A percentile compares a stretch with the other conserved stretches of the same genome.
Conservation (phyloP, 139 green algal species). For the Volvox africanus region DNA sequence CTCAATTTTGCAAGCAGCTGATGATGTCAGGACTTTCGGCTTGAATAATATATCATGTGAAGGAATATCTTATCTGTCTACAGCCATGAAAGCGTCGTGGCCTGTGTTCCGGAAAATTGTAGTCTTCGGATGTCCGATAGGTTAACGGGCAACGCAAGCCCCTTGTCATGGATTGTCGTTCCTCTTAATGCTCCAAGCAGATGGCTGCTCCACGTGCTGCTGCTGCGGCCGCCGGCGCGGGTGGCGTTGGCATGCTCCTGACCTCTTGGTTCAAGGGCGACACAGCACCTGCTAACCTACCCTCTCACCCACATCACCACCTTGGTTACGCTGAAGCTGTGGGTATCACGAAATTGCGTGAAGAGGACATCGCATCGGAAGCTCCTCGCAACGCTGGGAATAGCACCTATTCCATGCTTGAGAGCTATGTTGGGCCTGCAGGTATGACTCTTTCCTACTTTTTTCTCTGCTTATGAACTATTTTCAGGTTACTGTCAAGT, state of each 20-base stretch:
- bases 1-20: neutral
- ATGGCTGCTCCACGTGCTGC: slow-evolving; percentile 22
- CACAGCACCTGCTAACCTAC: neutral
- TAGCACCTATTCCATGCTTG: neutral
- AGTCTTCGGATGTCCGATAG: neutral
- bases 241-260: slow-evolving; percentile 23
- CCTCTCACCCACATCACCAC: slow-evolving; percentile 28
- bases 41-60: neutral
- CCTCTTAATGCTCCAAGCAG: neutral
- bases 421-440: slow-evolving; percentile 30
- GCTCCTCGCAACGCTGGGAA: slow-evolving; percentile 2
- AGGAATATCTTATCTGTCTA: neutral
- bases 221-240: slow-evolving; percentile 5
- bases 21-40: neutral
- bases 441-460: neutral
- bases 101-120: neutral
- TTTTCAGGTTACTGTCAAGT: no score
- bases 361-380: neutral
- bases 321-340: slow-evolving; percentile 8
- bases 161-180: neutral
- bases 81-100: neutral
- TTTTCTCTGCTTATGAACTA: neutral
- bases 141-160: neutral
- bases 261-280: slow-evolving; percentile 5
- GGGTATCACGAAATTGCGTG: neutral